Evolutionary conservation across 352 stramenopile genomes (phyloP).

Genomic region (Phytopythium oedochilum): DNA sequence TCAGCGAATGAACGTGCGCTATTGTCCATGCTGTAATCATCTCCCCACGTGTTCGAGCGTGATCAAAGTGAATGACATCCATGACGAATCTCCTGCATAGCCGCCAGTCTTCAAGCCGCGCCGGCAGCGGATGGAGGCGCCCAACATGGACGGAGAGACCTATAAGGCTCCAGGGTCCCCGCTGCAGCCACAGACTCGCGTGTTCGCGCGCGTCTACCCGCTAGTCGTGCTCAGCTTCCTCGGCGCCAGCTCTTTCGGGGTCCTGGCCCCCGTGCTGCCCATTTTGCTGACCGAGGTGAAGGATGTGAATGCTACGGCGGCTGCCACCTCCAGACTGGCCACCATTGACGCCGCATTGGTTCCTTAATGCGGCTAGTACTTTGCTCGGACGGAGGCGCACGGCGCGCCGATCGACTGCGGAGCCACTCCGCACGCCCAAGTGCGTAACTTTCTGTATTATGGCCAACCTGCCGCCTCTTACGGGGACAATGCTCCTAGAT

Average conservation of each 20-base stretch:
- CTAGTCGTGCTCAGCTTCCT: constrained; percentile 46
- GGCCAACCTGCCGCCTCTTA: neutral
- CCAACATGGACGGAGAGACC: neutral
- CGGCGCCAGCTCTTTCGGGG: constrained; percentile 40
- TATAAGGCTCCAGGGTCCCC: neutral
- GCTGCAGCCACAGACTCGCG: neutral
- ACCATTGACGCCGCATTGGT: neutral
- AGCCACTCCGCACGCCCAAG: constrained; percentile 29
- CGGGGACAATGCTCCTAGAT: constrained; percentile 15
- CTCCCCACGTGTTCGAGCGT: too few relatives aligned
- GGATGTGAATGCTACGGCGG: neutral
- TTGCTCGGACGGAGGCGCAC: constrained; percentile 46
- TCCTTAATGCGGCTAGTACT: constrained; percentile 42
- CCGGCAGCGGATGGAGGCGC: neutral
- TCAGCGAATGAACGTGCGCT: too few relatives aligned
- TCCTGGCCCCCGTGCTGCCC: constrained; percentile 57
- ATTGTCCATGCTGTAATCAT: too few relatives aligned
- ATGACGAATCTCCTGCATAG: too few relatives aligned
- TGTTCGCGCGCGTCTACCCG: constrained; percentile 18
- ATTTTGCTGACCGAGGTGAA: constrained; percentile 63
- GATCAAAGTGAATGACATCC: too few relatives aligned
- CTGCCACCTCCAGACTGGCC: neutral
- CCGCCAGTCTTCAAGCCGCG: too few relatives aligned
- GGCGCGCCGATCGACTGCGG: constrained; percentile 53
- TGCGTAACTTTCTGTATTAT: constrained; percentile 1